phyloP scores from a whole-genome alignment of 2,329 filamentous ascomycete genomes.

The Trichoderma sp. region DNA sequence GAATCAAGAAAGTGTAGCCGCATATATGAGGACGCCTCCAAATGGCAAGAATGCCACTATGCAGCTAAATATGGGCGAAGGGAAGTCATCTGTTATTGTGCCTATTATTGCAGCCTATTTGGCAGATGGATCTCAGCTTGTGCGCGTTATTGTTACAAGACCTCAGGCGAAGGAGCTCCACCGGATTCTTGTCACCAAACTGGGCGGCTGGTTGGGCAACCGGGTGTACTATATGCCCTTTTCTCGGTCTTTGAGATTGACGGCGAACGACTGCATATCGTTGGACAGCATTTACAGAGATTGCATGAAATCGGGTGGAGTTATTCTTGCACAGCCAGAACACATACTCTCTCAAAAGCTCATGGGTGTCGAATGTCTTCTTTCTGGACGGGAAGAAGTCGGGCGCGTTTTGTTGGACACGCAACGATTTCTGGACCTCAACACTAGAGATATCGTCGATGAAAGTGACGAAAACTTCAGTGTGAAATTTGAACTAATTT shows the following conservation, averaged over 20 bases:
- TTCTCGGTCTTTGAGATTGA: constrained; percentile 46
- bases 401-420: constrained; percentile 45
- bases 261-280: not conserved
- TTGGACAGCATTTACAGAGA: constrained; percentile 40
- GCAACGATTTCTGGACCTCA: constrained; percentile 48
- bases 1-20: constrained; percentile 62
- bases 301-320: constrained; percentile 55
- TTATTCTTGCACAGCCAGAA: constrained; percentile 66
- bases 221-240: constrained; percentile 63
- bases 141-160: constrained; percentile 64
- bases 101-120: constrained; percentile 62
- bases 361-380: constrained; percentile 58
- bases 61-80: constrained; percentile 74
- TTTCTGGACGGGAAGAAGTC: constrained; percentile 37
- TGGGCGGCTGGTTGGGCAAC: constrained; percentile 41
- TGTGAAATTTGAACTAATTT: constrained; percentile 64
- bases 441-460: constrained; percentile 62
- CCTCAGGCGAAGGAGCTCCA: constrained; percentile 63
- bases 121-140: constrained; percentile 55
- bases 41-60: constrained; percentile 55
- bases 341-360: constrained; percentile 67
- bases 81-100: constrained; percentile 71
- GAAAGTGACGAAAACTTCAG: constrained; percentile 69
- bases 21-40: constrained; percentile 55
- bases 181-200: constrained; percentile 36